Base-by-base conservation (phyloP, 1,284 basidiomycete species). In the Cystobasidium slooffiae region DNA sequence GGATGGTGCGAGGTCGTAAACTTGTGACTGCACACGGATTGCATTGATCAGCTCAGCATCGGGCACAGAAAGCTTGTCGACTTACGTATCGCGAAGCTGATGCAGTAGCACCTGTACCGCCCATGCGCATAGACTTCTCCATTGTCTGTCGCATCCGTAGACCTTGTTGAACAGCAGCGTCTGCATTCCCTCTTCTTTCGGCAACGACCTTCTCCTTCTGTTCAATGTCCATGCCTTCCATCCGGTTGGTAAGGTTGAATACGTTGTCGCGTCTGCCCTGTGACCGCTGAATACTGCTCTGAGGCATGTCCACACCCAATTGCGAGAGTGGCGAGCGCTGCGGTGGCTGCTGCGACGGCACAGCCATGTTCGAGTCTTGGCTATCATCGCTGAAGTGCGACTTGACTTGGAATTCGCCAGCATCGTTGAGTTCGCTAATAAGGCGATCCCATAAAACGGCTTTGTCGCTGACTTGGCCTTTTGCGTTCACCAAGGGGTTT, bases 1-100 rank as follows among this genome's bases (percentile, higher is more conserved):
- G 6, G 79, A 78, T 2, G 79, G 79, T 6, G 79, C 79, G 69
- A 80, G 18, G 3, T 58, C 77, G 51, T 77, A 78, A 3, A 78
- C 70, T 63, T 72, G 74, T 6, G 79, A 80, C 79, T 80, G 70
- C 9, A 20, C 16, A 12, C 14, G 39, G 3, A 18, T 7, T 1
- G 14, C 9, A 3, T 24, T 70, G 12, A 39, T 41, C 64, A 66
- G 47, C 22, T 47, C 41, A 47, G 39, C 22, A 37, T 24, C n/a
- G 47, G 20, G 47, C 14, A 51, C 6, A 14, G 20, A 51, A 14
- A 20, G n/a, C 20, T 24, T 9, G 39, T 43, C 18, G 31, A 51
- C 24, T 72, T 31, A 43, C 44, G 49, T 64, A 22, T 22, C 62
- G 22, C 7, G 31, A 53, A 18, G 59, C 61, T 18, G 64, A 39